Conservation (phyloP, 192 early-diverging fungal species). For the Backusella tuberculispora region DNA sequence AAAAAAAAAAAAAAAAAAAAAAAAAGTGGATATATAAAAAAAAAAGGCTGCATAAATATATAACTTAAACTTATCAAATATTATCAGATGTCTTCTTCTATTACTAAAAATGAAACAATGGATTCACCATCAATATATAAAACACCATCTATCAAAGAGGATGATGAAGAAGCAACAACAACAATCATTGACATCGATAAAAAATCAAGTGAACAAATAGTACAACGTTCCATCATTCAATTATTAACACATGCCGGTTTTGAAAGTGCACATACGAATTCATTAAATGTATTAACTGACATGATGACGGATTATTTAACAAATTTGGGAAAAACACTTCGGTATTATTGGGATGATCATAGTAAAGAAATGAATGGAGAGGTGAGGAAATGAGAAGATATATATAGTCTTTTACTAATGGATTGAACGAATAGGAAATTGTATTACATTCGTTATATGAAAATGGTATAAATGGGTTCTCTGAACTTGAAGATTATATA, state of each 20-base stretch:
- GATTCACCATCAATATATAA: neutral
- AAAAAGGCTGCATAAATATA: too few relatives aligned
- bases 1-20: too few relatives aligned
- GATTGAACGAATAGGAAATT: slow-evolving; percentile 65
- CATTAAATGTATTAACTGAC: slow-evolving; percentile 76
- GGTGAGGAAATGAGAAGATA: slow-evolving; percentile 45
- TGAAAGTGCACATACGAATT: slow-evolving; percentile 70
- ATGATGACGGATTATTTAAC: slow-evolving; percentile 78
- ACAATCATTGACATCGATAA: slow-evolving; percentile 49
- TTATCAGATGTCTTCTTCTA: neutral
- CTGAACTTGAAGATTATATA: slow-evolving; percentile 78
- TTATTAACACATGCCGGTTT: slow-evolving; percentile 89
- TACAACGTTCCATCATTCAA: slow-evolving; percentile 64
- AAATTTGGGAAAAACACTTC: slow-evolving; percentile 83
- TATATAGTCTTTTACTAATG: neutral
- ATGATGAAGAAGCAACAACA: neutral
- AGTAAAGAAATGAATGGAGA: slow-evolving; percentile 72
- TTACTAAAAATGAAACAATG: neutral
- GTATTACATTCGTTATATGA: slow-evolving; percentile 79
- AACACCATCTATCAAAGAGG: neutral
- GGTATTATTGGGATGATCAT: slow-evolving; percentile 79
- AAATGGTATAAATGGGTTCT: slow-evolving; percentile 74
- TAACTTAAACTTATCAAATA: too few relatives aligned
- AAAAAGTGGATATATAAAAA: too few relatives aligned
- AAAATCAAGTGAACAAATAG: slow-evolving; percentile 56